A percentile compares a stretch with the other conserved stretches of the same genome.
Conservation (phyloP, 2,329 filamentous ascomycete species). For the Microdochium nivale region DNA sequence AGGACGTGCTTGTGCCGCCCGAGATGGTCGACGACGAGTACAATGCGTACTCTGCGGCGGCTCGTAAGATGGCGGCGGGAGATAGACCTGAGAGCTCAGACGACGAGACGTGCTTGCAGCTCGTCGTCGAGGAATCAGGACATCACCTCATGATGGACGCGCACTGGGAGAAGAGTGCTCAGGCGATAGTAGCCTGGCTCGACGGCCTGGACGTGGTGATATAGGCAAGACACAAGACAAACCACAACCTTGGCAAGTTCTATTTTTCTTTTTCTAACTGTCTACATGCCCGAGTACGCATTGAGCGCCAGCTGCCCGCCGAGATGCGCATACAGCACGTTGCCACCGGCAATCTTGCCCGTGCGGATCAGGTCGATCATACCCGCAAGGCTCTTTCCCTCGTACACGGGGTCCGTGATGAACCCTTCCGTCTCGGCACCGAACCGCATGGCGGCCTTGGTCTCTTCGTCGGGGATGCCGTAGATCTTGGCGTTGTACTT, state of each 20-base stretch:
- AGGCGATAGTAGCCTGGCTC: slow-evolving; percentile 3
- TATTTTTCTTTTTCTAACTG: neutral
- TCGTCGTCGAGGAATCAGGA: neutral
- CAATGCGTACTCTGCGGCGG: neutral
- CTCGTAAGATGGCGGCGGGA: neutral
- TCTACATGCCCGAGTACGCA: slow-evolving; percentile 47
- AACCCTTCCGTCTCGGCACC: slow-evolving; percentile 61
- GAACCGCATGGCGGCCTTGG: slow-evolving; percentile 60
- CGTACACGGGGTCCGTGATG: slow-evolving; percentile 69
- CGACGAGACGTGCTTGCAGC: slow-evolving; percentile 1
- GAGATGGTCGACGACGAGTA: slow-evolving; percentile 3
- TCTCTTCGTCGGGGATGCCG: slow-evolving; percentile 57
- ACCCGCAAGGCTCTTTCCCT: slow-evolving; percentile 66
- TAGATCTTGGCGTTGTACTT: slow-evolving; percentile 61
- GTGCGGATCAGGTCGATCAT: slow-evolving; percentile 60
- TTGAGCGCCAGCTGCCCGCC: slow-evolving; percentile 64
- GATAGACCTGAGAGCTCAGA: neutral
- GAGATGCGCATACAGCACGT: slow-evolving; percentile 63
- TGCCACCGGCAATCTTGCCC: slow-evolving; percentile 52
- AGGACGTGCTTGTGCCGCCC: slow-evolving; percentile 3
- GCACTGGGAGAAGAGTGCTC: slow-evolving; percentile 5
- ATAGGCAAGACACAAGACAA: neutral
- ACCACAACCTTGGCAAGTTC: neutral
- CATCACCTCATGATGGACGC: slow-evolving; percentile 9
- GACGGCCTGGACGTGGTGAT: slow-evolving; percentile 1